Base-by-base conservation (phyloP, 371 early-diverging fungal genomes). In the Mortierella sp. region DNA sequence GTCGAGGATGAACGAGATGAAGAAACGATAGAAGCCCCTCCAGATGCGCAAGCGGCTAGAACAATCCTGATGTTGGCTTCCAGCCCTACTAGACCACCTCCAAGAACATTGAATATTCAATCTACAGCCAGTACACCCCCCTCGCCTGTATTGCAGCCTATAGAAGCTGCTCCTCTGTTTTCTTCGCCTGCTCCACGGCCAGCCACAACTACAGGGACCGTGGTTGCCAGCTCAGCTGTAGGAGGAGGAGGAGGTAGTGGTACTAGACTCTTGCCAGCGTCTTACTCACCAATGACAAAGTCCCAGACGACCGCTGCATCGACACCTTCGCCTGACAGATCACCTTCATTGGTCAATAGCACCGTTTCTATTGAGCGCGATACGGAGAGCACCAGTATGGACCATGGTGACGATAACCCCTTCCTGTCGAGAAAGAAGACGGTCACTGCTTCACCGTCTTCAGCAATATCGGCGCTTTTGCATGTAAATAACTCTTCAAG, bases 1-100 rank as follows among this genome's bases (percentile, higher is more conserved):
- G 19, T 14, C 1, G 61, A 57, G 0, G 56, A 51, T 23, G 57
- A 27, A 7, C 51, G 31, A 5, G 47, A 58, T 0, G 63, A 62
- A 6, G 60, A 41, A 4, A 16, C 24, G 0, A 58, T 53, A 0
- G 63, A 48, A 13, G 58, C 34, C 1, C 64, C 64, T 9, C 50
- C 60, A 1, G 64, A 63, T 10, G n/a, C 60, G 3, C 71, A 72
- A 13, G 72, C 66, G 0, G 72, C 66, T 0, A 43, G 62, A 41
- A 66, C 62, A 10, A 65, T 72, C 31, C 27, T 72, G 54, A 24
- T 72, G 26, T 26, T 72, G 16, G 68, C 68, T 8, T 63, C 71
- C 1, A 65, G 66, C 24, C 66, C 72, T 0, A 65, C 59, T 1
- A 46, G 64, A 31, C 56, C 71, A 0, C 50, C 64, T 14, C 46